Conservation (phyloP, 1,139 yeast genomes). For the Protomyces lactucae-debilis region DNA sequence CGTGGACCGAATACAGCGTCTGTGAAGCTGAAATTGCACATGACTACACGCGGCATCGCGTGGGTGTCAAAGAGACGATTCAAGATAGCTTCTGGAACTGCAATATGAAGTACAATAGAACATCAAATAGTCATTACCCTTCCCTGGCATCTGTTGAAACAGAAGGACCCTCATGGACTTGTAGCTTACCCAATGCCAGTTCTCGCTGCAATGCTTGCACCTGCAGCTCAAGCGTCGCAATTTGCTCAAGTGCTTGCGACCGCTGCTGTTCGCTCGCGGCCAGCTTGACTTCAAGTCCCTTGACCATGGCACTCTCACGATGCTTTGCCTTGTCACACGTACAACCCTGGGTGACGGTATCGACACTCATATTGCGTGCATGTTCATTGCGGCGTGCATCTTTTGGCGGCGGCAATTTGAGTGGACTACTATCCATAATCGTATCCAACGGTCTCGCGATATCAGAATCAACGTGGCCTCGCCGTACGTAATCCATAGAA, state of each 20-base stretch:
- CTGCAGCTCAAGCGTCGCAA: neutral
- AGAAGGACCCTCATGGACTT: neutral
- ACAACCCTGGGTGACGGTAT: constrained; percentile 7
- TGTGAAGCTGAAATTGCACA: too few relatives aligned
- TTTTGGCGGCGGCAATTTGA: neutral
- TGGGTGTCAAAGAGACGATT: too few relatives aligned
- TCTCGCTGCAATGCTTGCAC: neutral
- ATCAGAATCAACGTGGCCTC: neutral
- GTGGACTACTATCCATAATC: neutral
- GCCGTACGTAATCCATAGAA: neutral
- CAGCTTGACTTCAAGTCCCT: neutral
- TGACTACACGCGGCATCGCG: too few relatives aligned
- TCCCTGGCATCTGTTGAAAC: too few relatives aligned
- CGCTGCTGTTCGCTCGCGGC: neutral
- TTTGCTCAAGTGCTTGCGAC: neutral
- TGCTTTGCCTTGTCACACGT: neutral
- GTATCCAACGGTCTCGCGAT: neutral
- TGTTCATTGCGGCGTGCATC: neutral
- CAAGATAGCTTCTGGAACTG: too few relatives aligned
- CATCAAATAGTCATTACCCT: too few relatives aligned
- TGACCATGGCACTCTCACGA: neutral
- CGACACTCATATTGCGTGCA: constrained; percentile 13
- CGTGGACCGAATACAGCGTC: too few relatives aligned
- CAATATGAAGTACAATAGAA: too few relatives aligned
- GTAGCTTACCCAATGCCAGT: neutral